Evolutionary conservation across 2,329 filamentous ascomycete species (phyloP).

Genomic region (Cladosporium phlei): DNA sequence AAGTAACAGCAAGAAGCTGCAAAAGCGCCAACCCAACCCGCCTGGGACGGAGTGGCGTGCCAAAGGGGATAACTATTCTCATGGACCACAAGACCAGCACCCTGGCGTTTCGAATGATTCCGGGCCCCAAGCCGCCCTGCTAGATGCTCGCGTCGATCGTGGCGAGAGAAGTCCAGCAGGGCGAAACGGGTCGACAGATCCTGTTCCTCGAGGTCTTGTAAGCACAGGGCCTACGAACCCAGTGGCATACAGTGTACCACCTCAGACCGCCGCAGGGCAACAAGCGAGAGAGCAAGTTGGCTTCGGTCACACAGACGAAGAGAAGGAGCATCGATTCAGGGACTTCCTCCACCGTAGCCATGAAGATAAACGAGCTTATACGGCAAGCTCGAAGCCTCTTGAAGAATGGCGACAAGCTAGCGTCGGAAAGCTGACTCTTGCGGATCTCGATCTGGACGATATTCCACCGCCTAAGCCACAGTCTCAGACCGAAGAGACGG

Average conservation of each 20-base stretch:
- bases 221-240: slow-evolving; percentile 21
- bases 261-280: slow-evolving; percentile 34
- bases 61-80: slow-evolving; percentile 1
- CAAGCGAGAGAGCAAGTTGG: slow-evolving; percentile 38
- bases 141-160: slow-evolving; percentile 35
- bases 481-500: slow-evolving; percentile 12
- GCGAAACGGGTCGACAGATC: slow-evolving; percentile 33
- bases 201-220: slow-evolving; percentile 29
- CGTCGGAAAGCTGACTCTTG: slow-evolving; percentile 35
- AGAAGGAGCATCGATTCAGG: slow-evolving; percentile 32
- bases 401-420: slow-evolving; percentile 49
- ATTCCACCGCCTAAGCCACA: slow-evolving; percentile 2
- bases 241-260: slow-evolving; percentile 32
- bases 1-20: slow-evolving; percentile 33
- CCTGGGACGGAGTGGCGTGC: slow-evolving; percentile 3
- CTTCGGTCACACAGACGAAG: slow-evolving; percentile 30
- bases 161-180: slow-evolving; percentile 31
- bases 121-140: slow-evolving; percentile 25
- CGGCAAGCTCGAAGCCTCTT: slow-evolving; percentile 53
- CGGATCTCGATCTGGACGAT: slow-evolving; percentile 41
- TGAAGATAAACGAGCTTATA: slow-evolving; percentile 40
- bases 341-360: slow-evolving; percentile 38
- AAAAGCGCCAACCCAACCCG: slow-evolving; percentile 21
- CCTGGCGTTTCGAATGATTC: neutral
- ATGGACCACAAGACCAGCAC: slow-evolving; percentile 10